phyloP scores from a whole-genome alignment of 2,329 filamentous ascomycete genomes.

The Ramularia endophylla region DNA sequence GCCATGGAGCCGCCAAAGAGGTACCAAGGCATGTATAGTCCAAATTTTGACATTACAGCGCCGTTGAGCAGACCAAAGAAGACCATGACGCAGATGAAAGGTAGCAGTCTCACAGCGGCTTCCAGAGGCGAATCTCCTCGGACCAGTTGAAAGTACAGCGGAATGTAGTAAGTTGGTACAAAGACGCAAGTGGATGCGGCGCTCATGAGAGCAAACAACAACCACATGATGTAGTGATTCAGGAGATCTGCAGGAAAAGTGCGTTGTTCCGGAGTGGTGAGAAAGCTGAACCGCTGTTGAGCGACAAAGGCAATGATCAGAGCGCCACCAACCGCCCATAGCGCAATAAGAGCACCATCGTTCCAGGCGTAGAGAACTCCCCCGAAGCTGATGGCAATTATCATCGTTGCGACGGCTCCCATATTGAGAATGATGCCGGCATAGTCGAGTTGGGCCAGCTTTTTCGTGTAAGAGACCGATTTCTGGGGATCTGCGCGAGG shows the following conservation, averaged over 20 bases:
- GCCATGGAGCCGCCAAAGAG: constrained; percentile 7
- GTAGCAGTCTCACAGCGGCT: constrained; percentile 39
- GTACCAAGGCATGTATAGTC: constrained; percentile 6
- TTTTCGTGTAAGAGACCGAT: background rate
- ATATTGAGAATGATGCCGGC: constrained; percentile 42
- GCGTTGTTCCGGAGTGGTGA: background rate
- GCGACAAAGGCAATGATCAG: constrained; percentile 40
- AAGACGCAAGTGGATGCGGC: background rate
- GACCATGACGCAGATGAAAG: constrained; percentile 8
- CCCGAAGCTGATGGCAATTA: constrained; percentile 49
- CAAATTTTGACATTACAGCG: background rate
- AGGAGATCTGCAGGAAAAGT: background rate
- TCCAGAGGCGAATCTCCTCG: constrained; percentile 38
- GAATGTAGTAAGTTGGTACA: constrained; percentile 47
- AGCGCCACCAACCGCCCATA: constrained; percentile 44
- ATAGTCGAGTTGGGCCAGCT: constrained; percentile 37
- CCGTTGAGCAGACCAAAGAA: too few relatives aligned
- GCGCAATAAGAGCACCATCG: constrained; percentile 39
- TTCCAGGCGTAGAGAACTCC: constrained; percentile 47
- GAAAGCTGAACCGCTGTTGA: constrained; percentile 38
- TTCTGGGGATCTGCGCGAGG: constrained; percentile 23
- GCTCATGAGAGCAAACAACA: background rate
- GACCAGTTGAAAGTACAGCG: constrained; percentile 50
- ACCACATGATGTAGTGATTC: background rate
- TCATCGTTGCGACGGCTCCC: constrained; percentile 37